Percentiles rank a stretch among this genome's conserved stretches.
phyloP scores from a whole-genome alignment of 495 filamentous ascomycete species.

The Melanomma pulvis-pyrius region DNA sequence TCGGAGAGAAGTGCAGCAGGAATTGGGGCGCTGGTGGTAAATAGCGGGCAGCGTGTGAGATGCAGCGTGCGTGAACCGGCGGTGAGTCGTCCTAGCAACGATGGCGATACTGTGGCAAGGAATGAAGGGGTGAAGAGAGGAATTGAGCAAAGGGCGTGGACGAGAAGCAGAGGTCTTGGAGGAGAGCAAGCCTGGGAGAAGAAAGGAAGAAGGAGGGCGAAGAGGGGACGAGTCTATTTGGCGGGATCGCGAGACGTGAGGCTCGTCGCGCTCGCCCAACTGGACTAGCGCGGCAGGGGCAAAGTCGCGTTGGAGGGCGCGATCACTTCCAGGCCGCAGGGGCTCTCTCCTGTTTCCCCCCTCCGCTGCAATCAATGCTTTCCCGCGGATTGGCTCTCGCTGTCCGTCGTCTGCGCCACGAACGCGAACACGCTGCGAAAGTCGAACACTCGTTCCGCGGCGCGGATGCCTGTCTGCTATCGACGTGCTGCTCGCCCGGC shows the following conservation, averaged over 20 bases:
- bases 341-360: slow-evolving; percentile 2
- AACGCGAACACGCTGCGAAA: slow-evolving; percentile 34
- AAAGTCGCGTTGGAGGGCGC: slow-evolving; percentile 3
- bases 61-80: neutral
- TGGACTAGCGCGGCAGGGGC: slow-evolving; percentile 21
- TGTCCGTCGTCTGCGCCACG: slow-evolving; percentile 17
- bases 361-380: slow-evolving; percentile 31
- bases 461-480: slow-evolving; percentile 25
- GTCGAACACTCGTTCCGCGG: slow-evolving; percentile 5
- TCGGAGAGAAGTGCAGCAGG: neutral
- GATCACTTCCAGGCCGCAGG: slow-evolving; percentile 8
- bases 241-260: neutral
- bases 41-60: neutral
- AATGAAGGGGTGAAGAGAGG: slow-evolving; percentile 1
- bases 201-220: slow-evolving; percentile 10
- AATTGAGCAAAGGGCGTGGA: neutral
- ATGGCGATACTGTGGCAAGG: slow-evolving; percentile 1
- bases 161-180: slow-evolving; percentile 23
- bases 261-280: slow-evolving; percentile 15
- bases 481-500: neutral
- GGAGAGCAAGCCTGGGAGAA: slow-evolving; percentile 32
- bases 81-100: slow-evolving; percentile 25
- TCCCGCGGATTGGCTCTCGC: slow-evolving; percentile 26
- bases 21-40: neutral
- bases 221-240: slow-evolving; percentile 32